Base-by-base conservation (phyloP, 2,329 filamentous ascomycete genomes). In the Aspergillus neotritici region DNA sequence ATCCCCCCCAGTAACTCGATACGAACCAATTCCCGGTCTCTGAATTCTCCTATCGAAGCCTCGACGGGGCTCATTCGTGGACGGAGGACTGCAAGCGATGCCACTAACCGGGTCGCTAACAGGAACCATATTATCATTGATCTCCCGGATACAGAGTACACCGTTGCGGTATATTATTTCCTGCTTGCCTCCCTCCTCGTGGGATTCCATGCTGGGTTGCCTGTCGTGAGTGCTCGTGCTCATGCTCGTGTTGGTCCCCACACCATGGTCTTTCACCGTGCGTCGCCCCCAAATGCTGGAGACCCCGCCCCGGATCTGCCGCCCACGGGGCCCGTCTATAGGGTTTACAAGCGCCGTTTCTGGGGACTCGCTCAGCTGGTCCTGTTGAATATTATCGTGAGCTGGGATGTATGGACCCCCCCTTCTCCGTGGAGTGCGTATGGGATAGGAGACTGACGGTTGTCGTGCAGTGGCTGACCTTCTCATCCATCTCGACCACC, bases 341-440 rank as follows among this genome's bases (percentile, higher is more conserved):
- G 66, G 50, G 77, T 85, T 15, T 97, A 97, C 64, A 91, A 86
- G 68, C 79, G 88, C 59, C 79, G 93, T 34, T 98, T 88, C 82
- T 86, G 95, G 63, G 93, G 93, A 1, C 72, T 98, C 40, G 69
- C 79, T 15, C 87, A 95, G 66, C 69, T 97, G 60, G 84, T 89
- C 5, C 68, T 97, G 57, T 73, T 97, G 68, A 98, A 97, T 63
- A 84, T 96, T 43, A 80, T 97, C 48, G 84, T 95, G 33, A 94
- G 87, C 60, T 97, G 91, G 91, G 88, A 94, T 78, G 87, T 93
- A 77, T 75, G 87, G 47, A 28, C 12, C 37, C 31, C 10, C 4
- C 5, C 14, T 3, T 5, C 17, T 31, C 13, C 29, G 30, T 8
- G 11, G 9, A 31, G 5, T 21, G 38, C n/a, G 35, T 9, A 31